Percentiles rank a stretch among this genome's conserved stretches.
Evolutionary conservation across 306 rosid genomes (phyloP).

Genomic region (Nissolia schottii): DNA sequence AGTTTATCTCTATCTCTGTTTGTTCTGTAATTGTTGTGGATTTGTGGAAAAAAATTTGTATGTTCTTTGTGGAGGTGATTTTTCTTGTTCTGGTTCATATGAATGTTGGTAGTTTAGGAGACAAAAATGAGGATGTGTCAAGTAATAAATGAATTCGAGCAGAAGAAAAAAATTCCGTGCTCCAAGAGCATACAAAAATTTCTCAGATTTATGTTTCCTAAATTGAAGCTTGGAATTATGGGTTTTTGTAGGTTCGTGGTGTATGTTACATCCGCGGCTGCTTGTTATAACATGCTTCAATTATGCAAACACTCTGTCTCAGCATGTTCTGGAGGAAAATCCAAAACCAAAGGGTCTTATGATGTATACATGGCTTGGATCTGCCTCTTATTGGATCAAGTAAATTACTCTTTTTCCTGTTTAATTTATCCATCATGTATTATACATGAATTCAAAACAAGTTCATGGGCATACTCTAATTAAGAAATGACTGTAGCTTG

Average conservation of each 20-base stretch:
- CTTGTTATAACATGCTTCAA: constrained; percentile 61
- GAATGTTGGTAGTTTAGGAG: too few species aligned
- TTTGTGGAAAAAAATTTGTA: too few species aligned
- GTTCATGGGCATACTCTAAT: not conserved
- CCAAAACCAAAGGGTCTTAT: constrained; percentile 1
- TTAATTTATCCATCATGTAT: too few species aligned
- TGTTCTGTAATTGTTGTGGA: not conserved
- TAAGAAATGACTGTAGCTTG: not conserved
- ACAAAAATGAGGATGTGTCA: too few species aligned
- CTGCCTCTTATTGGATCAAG: constrained; percentile 68
- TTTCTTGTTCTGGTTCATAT: too few species aligned
- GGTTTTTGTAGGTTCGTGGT: constrained; percentile 44
- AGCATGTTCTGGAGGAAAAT: constrained; percentile 16
- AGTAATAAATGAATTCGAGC: too few species aligned
- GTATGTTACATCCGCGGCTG: constrained; percentile 47
- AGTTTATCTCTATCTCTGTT: not conserved
- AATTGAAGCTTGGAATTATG: not conserved
- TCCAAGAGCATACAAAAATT: too few species aligned
- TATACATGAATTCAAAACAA: not conserved
- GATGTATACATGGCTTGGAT: constrained; percentile 47
- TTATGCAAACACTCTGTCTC: constrained; percentile 29
- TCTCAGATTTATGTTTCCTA: not conserved
- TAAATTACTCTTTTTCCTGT: not conserved
- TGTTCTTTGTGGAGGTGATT: too few species aligned
- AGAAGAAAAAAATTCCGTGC: too few species aligned